Evolutionary conservation across 495 filamentous ascomycete genomes (phyloP), one percentile per base, ranked within the genome.

Genomic region (Aspergillus indologenus): DNA sequence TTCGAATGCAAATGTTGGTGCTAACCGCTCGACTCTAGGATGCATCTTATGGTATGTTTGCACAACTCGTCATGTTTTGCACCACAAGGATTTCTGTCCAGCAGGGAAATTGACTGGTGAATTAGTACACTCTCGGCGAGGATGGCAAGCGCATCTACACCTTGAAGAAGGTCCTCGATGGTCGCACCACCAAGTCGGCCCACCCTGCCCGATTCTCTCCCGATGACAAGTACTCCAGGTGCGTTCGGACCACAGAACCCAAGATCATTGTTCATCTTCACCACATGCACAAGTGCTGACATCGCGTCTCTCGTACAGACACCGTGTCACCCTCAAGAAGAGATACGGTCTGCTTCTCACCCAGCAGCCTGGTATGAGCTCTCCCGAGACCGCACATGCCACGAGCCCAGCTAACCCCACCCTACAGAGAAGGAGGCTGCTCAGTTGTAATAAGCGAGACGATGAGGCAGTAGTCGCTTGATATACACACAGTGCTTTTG

Each of bases 121-220:
- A 64, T 51, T 21, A 77, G 92, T 96, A 90, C 84, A 90, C 88
- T 54, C 72, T 90, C 71, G 87, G 88, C 70, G 67, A 83, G 67
- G 75, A 81, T 46, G 92, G 91, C 79, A 90, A 91, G 77, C 88
- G 91, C 61, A 67, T 87, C 65, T 98, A 96, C 84, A 96, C 93
- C 9, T 61, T 78, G 60, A 75, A 78, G 75, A 78, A 78, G 71
- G 68, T 73, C 21, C 46, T 58, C 18, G 72, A 83, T 57, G 87
- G 88, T 64, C 83, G 90, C 65, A 88, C 96, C 68, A 95, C 95
- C 66, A 95, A 93, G 80, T 92, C 88, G 47, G 94, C 94, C 43
- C 94, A 98, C 82, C 94, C 95, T 20, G 95, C 95, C 47, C 82
- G 95, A 60, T 98, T 97, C 81, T 94, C 90, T 40, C 94, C 94